phyloP scores from a whole-genome alignment of 2,329 filamentous ascomycete species.

The Colletotrichum truncatum region DNA sequence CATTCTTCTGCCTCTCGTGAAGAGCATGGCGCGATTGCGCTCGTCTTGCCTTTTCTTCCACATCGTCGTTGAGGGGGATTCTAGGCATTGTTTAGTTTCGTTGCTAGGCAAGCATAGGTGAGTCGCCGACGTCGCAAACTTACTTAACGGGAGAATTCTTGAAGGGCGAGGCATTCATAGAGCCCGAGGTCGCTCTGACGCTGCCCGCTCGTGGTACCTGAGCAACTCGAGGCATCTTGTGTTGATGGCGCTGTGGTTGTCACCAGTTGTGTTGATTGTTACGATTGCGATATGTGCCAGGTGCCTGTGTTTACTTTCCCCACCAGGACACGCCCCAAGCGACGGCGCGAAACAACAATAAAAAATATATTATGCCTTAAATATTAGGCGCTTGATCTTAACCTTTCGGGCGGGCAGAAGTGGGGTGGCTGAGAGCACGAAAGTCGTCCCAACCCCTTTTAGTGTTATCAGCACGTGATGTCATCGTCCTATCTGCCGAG shows the following conservation, averaged over 20 bases:
- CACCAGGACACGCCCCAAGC: slow-evolving; percentile 21
- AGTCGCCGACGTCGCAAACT: slow-evolving; percentile 36
- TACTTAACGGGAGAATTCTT: slow-evolving; percentile 68
- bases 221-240: slow-evolving; percentile 66
- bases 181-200: slow-evolving; percentile 56
- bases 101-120: slow-evolving; percentile 27
- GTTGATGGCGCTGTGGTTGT: slow-evolving; percentile 32
- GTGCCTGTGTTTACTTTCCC: slow-evolving; percentile 29
- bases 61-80: slow-evolving; percentile 96
- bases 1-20: slow-evolving; percentile 90
- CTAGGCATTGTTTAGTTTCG: slow-evolving; percentile 52
- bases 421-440: not conserved
- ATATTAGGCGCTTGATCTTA: slow-evolving; percentile 6
- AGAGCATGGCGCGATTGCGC: slow-evolving; percentile 87
- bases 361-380: slow-evolving; percentile 2
- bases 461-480: slow-evolving; percentile 9
- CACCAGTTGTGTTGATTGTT: slow-evolving; percentile 15
- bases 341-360: slow-evolving; percentile 28
- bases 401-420: not conserved
- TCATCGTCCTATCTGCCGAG: not conserved
- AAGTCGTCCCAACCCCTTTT: not conserved
- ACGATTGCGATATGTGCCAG: slow-evolving; percentile 8
- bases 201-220: slow-evolving; percentile 61
- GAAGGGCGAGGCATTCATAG: slow-evolving; percentile 60
- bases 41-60: slow-evolving; percentile 87